A percentile compares a stretch with the other conserved stretches of the same genome.
These are phyloP conservation scores for Emydomyces testavorans DNA, from an alignment of 2,329 filamentous ascomycete species.

Conservation along the genomic window DNA sequence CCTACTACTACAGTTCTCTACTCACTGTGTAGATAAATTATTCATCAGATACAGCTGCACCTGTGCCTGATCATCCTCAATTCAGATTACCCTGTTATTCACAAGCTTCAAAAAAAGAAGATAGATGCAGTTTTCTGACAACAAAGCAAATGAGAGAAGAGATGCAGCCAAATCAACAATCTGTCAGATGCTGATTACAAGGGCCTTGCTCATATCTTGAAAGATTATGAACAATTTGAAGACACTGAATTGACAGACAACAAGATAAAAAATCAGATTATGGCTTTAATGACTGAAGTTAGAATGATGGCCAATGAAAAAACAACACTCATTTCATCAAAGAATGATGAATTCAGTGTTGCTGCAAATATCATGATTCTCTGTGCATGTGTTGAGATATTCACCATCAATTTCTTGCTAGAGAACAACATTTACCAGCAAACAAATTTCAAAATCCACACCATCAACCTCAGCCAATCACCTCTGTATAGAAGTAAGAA, in stretches of 20 bases:
- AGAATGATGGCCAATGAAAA: not conserved
- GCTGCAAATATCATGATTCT: not conserved
- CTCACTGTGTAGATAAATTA: too few species aligned
- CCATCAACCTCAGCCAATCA: not conserved
- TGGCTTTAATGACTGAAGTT: not conserved
- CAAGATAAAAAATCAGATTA: not conserved
- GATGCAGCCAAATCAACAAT: too few species aligned
- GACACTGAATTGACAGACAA: not conserved
- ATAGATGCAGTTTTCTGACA: too few species aligned
- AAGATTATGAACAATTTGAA: not conserved
- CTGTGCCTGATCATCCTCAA: too few species aligned
- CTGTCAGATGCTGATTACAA: not conserved
- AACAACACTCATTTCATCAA: not conserved
- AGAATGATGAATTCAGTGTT: not conserved
- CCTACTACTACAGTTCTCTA: too few species aligned
- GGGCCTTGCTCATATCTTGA: not conserved
- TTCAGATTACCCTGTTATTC: too few species aligned
- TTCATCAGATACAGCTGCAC: too few species aligned
- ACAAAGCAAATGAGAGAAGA: too few species aligned
- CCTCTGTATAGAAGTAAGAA: not conserved
- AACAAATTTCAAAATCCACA: not conserved
- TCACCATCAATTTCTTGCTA: not conserved
- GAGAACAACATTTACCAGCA: not conserved
- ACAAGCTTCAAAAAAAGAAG: too few species aligned
- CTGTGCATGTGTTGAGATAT: not conserved